Base-by-base conservation (phyloP, 805 yeast genomes). In the Sungouiella thailandica region DNA sequence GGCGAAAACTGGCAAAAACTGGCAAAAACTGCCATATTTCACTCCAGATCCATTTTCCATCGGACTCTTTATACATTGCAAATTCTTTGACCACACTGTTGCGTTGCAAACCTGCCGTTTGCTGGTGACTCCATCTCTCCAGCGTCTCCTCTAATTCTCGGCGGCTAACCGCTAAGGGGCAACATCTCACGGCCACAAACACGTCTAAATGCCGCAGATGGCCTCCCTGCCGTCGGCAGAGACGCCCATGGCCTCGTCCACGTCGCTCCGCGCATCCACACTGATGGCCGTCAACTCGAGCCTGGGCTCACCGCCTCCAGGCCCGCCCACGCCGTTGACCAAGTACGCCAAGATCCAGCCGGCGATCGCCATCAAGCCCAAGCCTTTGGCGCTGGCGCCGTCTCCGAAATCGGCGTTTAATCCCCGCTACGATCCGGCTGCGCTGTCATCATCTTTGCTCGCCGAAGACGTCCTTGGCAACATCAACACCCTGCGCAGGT, bases 401-500 rank as follows among this genome's bases (percentile, higher is more conserved):
- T 37, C 50, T 11, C 60, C 60, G 13, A 64, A 59, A 37, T 52
- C 62, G 3, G 18, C 48, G 2, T 43, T 48, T 31, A 44, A 49
- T 42, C 45, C 44, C 14, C 39, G 40, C 28, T 52, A 38, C 37
- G 37, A 39, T 28, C 43, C 50, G 12, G 23, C 39, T 15, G 34
- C 36, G 17, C 22, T 7, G 22, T 28, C 46, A 4, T 32, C 36
- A 12, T 36, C 34, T n/a, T 19, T 23, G 20, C 30, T 17, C 7
- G 29, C 28, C 9, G 41, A 39, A 8, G 43, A 41, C 11, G 26
- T 38, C 12, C 41, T 51, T 5, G 48, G 52, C 25, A 58, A 58
- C 32, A 58, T 63, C 31, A 76, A 70, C 46, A 80, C 90, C 1
- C 80, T 88, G 32, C 81, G 81, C 50, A 79, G 77, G 50, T 86